phyloP scores from a whole-genome alignment of 1,284 basidiomycete genomes.

The Apiotrichum sp. region DNA sequence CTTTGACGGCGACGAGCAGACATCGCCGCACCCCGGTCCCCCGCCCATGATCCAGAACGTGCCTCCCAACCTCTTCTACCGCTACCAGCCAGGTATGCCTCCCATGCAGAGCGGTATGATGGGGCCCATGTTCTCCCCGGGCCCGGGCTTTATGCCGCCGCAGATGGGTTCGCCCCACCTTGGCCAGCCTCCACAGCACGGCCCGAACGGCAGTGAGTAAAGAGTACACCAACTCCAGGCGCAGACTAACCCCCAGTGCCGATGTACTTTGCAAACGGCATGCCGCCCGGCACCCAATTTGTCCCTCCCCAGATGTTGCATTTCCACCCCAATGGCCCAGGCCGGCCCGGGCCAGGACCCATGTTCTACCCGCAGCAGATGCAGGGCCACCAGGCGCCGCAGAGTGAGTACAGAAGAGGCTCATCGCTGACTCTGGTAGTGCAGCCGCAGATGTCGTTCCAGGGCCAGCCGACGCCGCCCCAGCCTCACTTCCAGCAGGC shows the following conservation, averaged over 20 bases:
- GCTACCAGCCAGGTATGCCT: conserved; percentile 34
- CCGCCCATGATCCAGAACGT: conserved; percentile 25
- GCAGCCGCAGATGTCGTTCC: conserved; percentile 17
- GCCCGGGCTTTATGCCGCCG: conserved; percentile 24
- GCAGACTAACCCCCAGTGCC: conserved; percentile 17
- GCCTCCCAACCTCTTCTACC: conserved; percentile 30
- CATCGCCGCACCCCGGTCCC: conserved; percentile 18
- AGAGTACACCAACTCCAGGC: conserved; percentile 1
- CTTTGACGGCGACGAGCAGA: conserved; percentile 13
- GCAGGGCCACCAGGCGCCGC: conserved; percentile 37
- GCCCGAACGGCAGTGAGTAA: conserved; percentile 31
- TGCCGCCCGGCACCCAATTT: conserved; percentile 32
- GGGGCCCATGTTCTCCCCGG: conserved; percentile 36
- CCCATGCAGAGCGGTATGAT: conserved; percentile 21
- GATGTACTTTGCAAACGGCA: conserved; percentile 16
- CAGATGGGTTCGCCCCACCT: conserved; percentile 24
- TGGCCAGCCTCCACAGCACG: conserved; percentile 25
- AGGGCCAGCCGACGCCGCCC: conserved; percentile 17
- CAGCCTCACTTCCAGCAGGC: conserved; percentile 22
- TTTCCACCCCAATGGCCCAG: conserved; percentile 24
- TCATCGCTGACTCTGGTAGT: conserved; percentile 1
- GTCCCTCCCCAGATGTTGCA: conserved; percentile 40
- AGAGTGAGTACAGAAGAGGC: conserved; percentile 25
- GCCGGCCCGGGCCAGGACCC: conserved; percentile 13
- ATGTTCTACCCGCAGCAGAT: conserved; percentile 26